phyloP scores from a whole-genome alignment of 2,329 filamentous ascomycete species.

The Phaeophleospora eucalypticola region DNA sequence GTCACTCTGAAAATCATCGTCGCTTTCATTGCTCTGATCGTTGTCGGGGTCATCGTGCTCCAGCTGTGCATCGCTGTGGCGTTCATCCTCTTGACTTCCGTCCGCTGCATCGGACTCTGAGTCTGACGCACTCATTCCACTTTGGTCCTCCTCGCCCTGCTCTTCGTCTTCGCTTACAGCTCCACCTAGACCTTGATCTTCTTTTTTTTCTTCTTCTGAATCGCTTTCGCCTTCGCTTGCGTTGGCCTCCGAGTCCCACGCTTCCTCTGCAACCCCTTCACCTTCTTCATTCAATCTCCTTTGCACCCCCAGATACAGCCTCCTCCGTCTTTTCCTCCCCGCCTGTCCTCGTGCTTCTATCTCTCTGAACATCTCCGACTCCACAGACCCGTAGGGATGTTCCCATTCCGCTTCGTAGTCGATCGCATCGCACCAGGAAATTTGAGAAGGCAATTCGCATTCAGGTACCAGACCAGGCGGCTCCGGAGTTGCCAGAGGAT shows the following conservation, averaged over 20 bases:
- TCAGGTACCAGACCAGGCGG: constrained; percentile 21
- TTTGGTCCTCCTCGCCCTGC: neutral
- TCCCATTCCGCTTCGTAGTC: constrained; percentile 52
- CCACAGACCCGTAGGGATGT: constrained; percentile 6
- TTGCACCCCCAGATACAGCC: neutral
- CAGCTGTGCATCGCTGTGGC: too few species aligned
- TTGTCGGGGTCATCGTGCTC: too few species aligned
- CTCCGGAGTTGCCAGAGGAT: constrained; percentile 17
- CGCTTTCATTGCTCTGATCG: too few species aligned
- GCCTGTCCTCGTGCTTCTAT: constrained; percentile 5
- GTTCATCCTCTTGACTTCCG: too few species aligned
- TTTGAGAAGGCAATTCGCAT: constrained; percentile 24
- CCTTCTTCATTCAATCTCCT: neutral
- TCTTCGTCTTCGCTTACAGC: neutral
- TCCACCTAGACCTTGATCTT: neutral
- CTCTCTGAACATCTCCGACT: constrained; percentile 11
- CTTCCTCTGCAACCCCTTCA: neutral
- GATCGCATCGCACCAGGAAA: constrained; percentile 47
- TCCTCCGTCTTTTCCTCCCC: neutral
- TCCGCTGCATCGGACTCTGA: too few species aligned
- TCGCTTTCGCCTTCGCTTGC: too few species aligned
- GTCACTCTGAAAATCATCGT: too few species aligned
- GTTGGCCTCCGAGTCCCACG: neutral
- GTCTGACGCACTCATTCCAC: too few species aligned
- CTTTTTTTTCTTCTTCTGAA: neutral